Evolutionary conservation across 2,329 filamentous ascomycete genomes (phyloP), one percentile per base, ranked within the genome.

Genomic region (Trichoderma sp.): DNA sequence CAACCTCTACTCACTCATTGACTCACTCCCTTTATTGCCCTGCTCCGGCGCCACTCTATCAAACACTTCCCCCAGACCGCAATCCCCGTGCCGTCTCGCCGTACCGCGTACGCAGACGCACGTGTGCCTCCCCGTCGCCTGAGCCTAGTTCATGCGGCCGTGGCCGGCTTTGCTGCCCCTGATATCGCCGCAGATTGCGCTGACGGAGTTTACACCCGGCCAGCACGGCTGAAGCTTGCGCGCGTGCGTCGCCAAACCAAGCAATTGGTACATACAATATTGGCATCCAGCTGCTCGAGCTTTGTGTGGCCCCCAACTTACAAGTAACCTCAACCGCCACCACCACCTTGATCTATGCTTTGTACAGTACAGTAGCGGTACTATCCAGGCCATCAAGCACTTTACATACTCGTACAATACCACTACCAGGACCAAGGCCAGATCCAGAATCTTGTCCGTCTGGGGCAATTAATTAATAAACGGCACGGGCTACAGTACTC

Each of bases 91-190:
- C 65, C 36, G 36, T 28, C 34, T 47, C 66, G 63, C 63, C 63
- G 43, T 66, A 53, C 47, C 63, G 63, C 47, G 43, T n/a, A 15
- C 32, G 51, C 21, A 57, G 51, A 57, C 47, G 39, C 66, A 61
- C 57, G 57, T 69, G 65, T 69, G 65, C 34, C 36, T 30, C 14
- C 66, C 56, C 36, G 56, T 69, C 36, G 53, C 66, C 66, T 68
- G 65, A 30, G 51, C 53, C 65, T 68, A 68, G 65, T 68, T 67
- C 57, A 43, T 53, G 67, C 67, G 58, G 56, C 43, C 43, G 68
- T 64, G 60, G 47, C 60, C 68, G 60, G 47, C 68, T 70, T 64
- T 64, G 34, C 34, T 57, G 60, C 68, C 68, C 68, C 68, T 71
- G 57, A 57, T 56, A 43, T 30, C 26, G 56, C 66, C 53, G 51